A percentile compares a stretch with the other conserved stretches of the same genome.
Conservation (phyloP, 2,329 filamentous ascomycete species). For the Pseudopyricularia cyperi region DNA sequence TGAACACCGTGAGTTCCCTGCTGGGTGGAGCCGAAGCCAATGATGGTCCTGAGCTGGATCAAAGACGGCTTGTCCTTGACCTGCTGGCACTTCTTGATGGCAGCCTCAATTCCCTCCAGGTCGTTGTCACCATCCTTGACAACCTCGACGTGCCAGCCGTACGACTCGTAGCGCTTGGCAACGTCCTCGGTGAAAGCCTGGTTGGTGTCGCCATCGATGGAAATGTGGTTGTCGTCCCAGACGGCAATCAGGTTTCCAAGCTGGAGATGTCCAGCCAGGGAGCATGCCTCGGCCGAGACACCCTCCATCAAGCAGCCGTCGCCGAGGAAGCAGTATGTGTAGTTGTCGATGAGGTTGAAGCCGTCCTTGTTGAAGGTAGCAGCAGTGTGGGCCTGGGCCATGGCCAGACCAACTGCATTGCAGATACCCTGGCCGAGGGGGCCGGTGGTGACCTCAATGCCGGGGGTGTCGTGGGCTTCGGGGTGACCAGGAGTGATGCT, state of each 20-base stretch:
- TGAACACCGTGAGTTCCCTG: conserved; percentile 93
- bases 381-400: conserved; percentile 84
- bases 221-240: conserved; percentile 99
- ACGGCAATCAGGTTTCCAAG: conserved; percentile 94
- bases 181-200: conserved; percentile 96
- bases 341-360: conserved; percentile 84
- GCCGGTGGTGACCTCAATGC: conserved; percentile 95
- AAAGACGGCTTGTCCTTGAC: conserved; percentile 94
- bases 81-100: conserved; percentile 71
- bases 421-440: conserved; percentile 94
- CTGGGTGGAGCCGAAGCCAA: conserved; percentile 87
- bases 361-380: conserved; percentile 95
- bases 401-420: conserved; percentile 95
- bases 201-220: conserved; percentile 87
- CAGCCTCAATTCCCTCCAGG: conserved; percentile 74
- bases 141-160: conserved; percentile 84
- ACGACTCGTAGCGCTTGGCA: conserved; percentile 84
- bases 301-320: conserved; percentile 99
- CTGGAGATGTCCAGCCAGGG: conserved; percentile 88
- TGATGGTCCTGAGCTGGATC: conserved; percentile 95
- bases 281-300: conserved; percentile 84
- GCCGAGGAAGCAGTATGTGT: conserved; percentile 94
- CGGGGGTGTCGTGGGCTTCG: conserved; percentile 90
- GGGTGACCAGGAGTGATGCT: conserved; percentile 91
- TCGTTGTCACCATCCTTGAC: conserved; percentile 85